These are phyloP conservation scores for Epichloe brachyelytri DNA, from an alignment of 2,329 filamentous ascomycete species.

Conservation along the genomic window DNA sequence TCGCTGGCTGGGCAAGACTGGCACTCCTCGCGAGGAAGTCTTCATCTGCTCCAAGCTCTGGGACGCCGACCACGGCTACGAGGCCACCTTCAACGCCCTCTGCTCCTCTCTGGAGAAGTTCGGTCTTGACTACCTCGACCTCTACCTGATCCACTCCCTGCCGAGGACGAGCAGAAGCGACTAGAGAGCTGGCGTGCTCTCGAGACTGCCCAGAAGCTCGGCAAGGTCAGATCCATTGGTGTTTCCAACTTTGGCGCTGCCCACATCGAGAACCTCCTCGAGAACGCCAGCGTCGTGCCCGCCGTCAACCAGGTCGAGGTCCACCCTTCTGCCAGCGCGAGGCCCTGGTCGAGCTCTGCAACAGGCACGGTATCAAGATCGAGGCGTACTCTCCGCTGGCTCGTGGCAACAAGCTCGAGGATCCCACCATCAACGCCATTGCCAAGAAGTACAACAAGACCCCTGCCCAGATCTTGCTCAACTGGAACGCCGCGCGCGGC, in stretches of 20 bases:
- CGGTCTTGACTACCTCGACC: constrained; percentile 57
- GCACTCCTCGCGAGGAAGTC: constrained; percentile 51
- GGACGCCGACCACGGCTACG: constrained; percentile 32
- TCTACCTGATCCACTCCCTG: constrained; percentile 52
- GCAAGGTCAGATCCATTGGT: constrained; percentile 56
- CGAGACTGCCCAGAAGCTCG: constrained; percentile 51
- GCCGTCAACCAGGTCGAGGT: constrained; percentile 70
- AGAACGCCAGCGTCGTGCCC: constrained; percentile 46
- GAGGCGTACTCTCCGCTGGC: constrained; percentile 42
- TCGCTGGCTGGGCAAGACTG: constrained; percentile 50
- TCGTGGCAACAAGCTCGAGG: constrained; percentile 31
- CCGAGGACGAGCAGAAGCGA: constrained; percentile 55
- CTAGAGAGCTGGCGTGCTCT: constrained; percentile 63
- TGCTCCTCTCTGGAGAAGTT: constrained; percentile 55
- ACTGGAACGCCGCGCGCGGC: constrained; percentile 67
- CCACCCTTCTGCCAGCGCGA: constrained; percentile 58
- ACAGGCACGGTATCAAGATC: constrained; percentile 41
- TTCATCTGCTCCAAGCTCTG: constrained; percentile 59
- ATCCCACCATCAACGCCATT: constrained; percentile 47
- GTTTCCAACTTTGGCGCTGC: constrained; percentile 65
- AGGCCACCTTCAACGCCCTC: constrained; percentile 42
- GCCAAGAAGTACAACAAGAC: constrained; percentile 58
- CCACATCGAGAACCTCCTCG: constrained; percentile 44
- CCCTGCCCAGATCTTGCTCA: constrained; percentile 61
- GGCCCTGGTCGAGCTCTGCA: constrained; percentile 42